These are phyloP conservation scores for Bacidia rubella DNA, from an alignment of 495 filamentous ascomycete species.

Conservation along the genomic window DNA sequence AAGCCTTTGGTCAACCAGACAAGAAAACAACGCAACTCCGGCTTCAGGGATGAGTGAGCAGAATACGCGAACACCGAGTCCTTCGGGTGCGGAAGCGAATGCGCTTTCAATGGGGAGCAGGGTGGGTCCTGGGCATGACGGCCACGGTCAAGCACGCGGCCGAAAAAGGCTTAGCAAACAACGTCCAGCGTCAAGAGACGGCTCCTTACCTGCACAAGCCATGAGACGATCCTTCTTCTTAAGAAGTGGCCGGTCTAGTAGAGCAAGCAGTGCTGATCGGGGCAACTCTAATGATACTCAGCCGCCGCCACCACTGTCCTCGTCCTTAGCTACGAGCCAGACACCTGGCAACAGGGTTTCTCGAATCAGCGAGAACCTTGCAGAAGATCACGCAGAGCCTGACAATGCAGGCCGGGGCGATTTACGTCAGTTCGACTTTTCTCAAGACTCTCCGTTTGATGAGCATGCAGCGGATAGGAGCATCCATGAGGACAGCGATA, in stretches of 20 bases:
- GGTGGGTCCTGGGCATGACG: constrained; percentile 20
- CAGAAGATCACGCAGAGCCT: constrained; percentile 1
- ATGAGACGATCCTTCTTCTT: neutral
- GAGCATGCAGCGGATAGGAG: constrained; percentile 1
- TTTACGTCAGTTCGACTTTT: constrained; percentile 4
- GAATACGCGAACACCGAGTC: constrained; percentile 12
- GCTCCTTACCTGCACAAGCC: neutral
- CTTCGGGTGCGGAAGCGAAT: constrained; percentile 3
- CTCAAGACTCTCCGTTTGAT: neutral
- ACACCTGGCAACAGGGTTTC: neutral
- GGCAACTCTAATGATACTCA: neutral
- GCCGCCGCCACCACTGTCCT: constrained; percentile 1
- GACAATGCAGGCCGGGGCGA: constrained; percentile 1
- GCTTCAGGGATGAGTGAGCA: constrained; percentile 6
- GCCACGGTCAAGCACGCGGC: constrained; percentile 13
- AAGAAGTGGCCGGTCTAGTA: constrained; percentile 3
- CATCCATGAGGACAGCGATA: constrained; percentile 7
- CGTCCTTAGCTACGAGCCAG: constrained; percentile 7
- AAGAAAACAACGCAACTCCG: constrained; percentile 3
- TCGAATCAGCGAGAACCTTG: constrained; percentile 2
- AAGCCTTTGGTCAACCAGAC: neutral
- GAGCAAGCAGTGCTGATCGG: constrained; percentile 5
- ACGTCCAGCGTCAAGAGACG: constrained; percentile 9
- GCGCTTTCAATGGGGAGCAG: constrained; percentile 20
- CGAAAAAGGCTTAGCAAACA: constrained; percentile 14